Conservation (phyloP, 2,329 filamentous ascomycete species). For the Diaporthe velutina region DNA sequence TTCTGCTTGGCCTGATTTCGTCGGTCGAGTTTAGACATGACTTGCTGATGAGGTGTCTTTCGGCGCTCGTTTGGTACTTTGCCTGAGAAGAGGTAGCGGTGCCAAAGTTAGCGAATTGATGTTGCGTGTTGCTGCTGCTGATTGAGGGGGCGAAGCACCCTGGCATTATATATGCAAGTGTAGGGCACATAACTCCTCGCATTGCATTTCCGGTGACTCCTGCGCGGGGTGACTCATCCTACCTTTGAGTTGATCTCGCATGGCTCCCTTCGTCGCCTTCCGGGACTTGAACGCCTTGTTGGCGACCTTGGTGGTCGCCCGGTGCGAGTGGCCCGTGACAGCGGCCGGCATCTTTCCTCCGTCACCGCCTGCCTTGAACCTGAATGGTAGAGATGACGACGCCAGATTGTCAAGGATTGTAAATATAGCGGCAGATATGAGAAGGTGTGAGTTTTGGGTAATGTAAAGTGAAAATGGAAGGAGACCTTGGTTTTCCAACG, state of each 20-base stretch:
- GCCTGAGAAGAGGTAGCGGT: slow-evolving; percentile 61
- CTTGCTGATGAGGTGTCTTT: slow-evolving; percentile 93
- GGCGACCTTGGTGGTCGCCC: slow-evolving; percentile 88
- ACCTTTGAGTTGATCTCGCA: slow-evolving; percentile 91
- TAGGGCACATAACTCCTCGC: background rate
- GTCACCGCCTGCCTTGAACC: slow-evolving; percentile 86
- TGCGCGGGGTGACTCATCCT: slow-evolving; percentile 40
- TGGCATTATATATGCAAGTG: background rate
- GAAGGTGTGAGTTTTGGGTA: background rate
- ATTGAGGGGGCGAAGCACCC: background rate
- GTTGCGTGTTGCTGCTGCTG: background rate
- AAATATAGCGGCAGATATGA: background rate
- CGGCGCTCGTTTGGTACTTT: slow-evolving; percentile 83
- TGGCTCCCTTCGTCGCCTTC: slow-evolving; percentile 87
- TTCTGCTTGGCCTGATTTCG: slow-evolving; percentile 95
- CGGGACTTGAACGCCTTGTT: slow-evolving; percentile 95
- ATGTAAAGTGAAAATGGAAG: background rate
- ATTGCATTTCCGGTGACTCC: background rate
- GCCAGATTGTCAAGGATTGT: slow-evolving; percentile 65
- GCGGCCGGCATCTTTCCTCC: slow-evolving; percentile 79
- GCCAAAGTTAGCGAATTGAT: background rate
- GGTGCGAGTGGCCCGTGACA: slow-evolving; percentile 82
- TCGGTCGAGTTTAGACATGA: slow-evolving; percentile 97
- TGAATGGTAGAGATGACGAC: slow-evolving; percentile 75
- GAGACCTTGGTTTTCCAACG: background rate